Base-by-base conservation (phyloP, 768 basidiomycete genomes). In the Tricholoma flavovirens region DNA sequence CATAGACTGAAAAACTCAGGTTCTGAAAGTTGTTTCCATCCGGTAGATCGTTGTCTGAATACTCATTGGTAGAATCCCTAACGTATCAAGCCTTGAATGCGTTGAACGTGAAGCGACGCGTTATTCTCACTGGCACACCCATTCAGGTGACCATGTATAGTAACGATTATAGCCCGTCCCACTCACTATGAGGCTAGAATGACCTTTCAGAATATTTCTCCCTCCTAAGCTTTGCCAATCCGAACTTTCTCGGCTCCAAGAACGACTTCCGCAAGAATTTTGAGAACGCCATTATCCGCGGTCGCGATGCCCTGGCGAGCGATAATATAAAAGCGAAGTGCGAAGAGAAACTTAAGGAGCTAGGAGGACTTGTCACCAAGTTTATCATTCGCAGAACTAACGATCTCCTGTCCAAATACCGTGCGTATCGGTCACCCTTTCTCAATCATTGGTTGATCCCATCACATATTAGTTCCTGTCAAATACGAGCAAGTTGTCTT, bases 401-500 rank as follows among this genome's bases (percentile, higher is more conserved):
- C 65, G 94, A 97, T 65, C 73, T 98, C 19, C 76, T 98, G 40
- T 95, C 93, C 11, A 98, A 98, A 75, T 98, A 98, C 65, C 71
- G 94, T 95, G 59, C 61, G 92, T 83, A 14, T 10, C 17, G 14
- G 51, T 22, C 9, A 24, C 54, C 17, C 11, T 35, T 15, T 26
- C 45, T 14, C 43, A 62, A 56, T 48, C 36, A 15, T 57, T 55
- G 48, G 61, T 54, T 55, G 33, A 59, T 43, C 26, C 54, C 7
- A 10, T 49, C 51, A 1, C 24, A 3, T 26, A 26, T 5, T 64
- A 98, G 96, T 99, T 26, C 97, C 97, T 8, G 93, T 99, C 73
- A 99, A 99, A 70, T 98, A 98, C 73, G 97, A 98, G 69, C 93
- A 98, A 57, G 90, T 98, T 58, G 94, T 98, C 0, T 98, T 97